Evolutionary conservation across 1,284 basidiomycete species (phyloP).

Genomic region (Rhodotorula sp.): DNA sequence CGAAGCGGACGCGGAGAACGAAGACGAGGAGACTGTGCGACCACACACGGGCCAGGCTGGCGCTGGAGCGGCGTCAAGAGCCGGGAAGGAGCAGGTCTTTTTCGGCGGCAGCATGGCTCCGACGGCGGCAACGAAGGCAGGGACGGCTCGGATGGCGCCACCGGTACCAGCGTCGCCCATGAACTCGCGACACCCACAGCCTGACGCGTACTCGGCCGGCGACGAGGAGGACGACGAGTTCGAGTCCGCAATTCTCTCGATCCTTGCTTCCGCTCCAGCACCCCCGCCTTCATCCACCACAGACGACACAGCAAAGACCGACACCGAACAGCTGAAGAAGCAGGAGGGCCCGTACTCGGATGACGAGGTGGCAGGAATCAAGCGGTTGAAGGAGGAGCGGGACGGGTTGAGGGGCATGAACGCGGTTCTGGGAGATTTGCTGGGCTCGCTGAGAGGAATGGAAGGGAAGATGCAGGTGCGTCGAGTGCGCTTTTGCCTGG

Average conservation of each 20-base stretch:
- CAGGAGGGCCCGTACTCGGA: slow-evolving; percentile 2
- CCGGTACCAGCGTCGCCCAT: no score
- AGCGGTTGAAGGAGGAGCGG: slow-evolving; percentile 31
- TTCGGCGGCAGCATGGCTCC: slow-evolving; percentile 28
- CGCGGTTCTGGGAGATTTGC: slow-evolving; percentile 27
- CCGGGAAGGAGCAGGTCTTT: slow-evolving; percentile 4
- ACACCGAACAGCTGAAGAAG: not conserved
- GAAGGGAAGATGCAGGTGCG: slow-evolving; percentile 37
- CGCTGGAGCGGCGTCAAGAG: no score
- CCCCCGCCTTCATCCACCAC: no score
- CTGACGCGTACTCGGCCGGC: no score
- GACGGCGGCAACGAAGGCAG: not conserved
- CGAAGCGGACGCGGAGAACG: not conserved
- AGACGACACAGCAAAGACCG: no score
- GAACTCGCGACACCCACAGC: no score
- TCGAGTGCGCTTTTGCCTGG: not conserved
- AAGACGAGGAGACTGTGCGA: slow-evolving; percentile 8
- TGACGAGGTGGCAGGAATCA: slow-evolving; percentile 18
- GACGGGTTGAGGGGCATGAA: slow-evolving; percentile 39
- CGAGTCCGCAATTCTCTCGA: not conserved
- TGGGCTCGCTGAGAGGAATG: slow-evolving; percentile 14
- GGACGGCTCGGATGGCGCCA: not conserved
- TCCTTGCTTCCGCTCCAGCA: no score
- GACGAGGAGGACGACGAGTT: not conserved
- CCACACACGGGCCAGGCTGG: not conserved